Evolutionary conservation across 768 basidiomycete genomes (phyloP), one percentile per base, ranked within the genome.

Genomic region (Rhizopogon vesiculosus): DNA sequence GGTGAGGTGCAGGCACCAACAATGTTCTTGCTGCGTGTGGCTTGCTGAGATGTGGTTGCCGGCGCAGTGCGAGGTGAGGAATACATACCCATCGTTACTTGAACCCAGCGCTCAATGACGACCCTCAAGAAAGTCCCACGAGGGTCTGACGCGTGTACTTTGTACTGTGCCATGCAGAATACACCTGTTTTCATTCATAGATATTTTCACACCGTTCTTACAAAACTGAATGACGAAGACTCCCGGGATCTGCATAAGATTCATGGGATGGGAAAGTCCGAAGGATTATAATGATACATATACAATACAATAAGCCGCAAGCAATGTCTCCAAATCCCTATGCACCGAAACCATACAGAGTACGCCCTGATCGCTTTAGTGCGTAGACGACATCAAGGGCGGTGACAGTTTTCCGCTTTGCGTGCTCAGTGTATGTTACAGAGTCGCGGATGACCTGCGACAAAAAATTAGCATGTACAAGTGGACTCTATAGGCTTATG

Each of bases 381-480:
- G 90, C 89, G 62, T 91, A 92, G 13, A 91, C 89, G 25, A 92
- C 95, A 68, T 98, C 95, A 61, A 98, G 89, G 1, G 95, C 93
- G 46, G 94, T 96, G 48, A 96, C 93, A 41, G 93, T 94, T 75
- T 91, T 92, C 69, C 92, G 81, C 77, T 98, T 98, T 42, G 94
- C 94, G 75, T 98, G 94, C 74, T 98, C 94, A 53, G 94, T 97
- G 84, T 98, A 97, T 72, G 94, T 97, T 62, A 97, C 95, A 55
- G 93, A 94, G 70, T 96, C 94, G 64, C 93, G 91, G 68, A 96
- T 95, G 63, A 95, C 86, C 87, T 90, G 63, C 3, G 50, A 33
- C 19, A 45, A 59, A 53, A 15, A 1, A 22, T 59, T 45, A 64
- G 48, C 4, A 35, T 38, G 38, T 44, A 39, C 43, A 10, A 33